Conservation (phyloP, 2,329 filamentous ascomycete species). For the Helicocarpus griseus region DNA sequence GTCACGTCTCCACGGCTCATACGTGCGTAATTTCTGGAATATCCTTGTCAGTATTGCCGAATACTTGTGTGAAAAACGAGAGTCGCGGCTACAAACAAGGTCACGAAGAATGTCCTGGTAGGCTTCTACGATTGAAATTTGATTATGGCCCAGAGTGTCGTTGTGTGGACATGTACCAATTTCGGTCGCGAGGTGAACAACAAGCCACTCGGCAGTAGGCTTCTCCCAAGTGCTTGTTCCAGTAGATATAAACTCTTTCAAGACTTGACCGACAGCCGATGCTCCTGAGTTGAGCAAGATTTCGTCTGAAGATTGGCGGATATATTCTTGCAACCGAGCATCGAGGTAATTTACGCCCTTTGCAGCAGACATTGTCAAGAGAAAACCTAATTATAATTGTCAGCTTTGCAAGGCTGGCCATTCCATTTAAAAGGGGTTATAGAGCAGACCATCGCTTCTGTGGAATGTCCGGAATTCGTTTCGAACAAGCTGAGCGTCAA, state of each 20-base stretch:
- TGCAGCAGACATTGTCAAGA: conserved; percentile 1
- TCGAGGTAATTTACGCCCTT: conserved; percentile 2
- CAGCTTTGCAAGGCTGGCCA: not conserved
- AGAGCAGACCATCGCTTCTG: conserved; percentile 1
- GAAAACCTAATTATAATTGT: not conserved
- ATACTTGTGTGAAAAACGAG: not conserved
- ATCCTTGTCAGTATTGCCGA: not conserved
- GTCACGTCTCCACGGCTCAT: conserved; percentile 3
- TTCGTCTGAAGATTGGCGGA: not conserved
- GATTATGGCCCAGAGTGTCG: conserved; percentile 1
- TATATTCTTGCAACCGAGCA: conserved; percentile 1
- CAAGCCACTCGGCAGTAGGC: conserved; percentile 1
- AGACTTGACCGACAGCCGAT: not conserved
- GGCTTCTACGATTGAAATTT: not conserved
- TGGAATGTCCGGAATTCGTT: conserved; percentile 3
- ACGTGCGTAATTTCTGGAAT: conserved; percentile 1
- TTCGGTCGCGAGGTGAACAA: conserved; percentile 1
- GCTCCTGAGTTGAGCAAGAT: not conserved
- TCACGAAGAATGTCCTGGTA: conserved; percentile 4
- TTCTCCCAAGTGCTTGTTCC: conserved; percentile 4
- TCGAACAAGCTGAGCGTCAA: conserved; percentile 2
- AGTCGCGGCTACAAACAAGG: conserved; percentile 1
- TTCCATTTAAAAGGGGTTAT: not conserved
- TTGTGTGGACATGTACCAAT: conserved; percentile 2
- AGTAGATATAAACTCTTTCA: not conserved